Evolutionary conservation across 2,329 filamentous ascomycete species (phyloP).

Genomic region (Lecanicillium sp.): DNA sequence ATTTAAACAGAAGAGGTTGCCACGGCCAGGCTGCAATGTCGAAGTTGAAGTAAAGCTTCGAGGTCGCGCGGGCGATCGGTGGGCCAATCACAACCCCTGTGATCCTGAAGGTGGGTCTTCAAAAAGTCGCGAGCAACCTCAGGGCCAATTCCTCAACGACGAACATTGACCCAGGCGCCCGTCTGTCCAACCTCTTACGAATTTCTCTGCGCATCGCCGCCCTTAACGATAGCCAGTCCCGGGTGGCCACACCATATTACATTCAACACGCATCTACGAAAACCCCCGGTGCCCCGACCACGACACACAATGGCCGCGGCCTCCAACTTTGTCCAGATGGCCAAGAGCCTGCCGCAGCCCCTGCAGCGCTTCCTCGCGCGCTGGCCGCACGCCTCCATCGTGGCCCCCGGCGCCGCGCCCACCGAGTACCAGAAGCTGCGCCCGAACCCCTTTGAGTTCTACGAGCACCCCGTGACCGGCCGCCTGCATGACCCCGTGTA

Average conservation of each 20-base stretch:
- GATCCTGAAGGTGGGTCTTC: not conserved
- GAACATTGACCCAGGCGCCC: no score
- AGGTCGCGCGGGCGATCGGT: no score
- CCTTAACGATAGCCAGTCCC: no score
- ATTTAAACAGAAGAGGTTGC: no score
- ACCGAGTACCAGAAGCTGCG: constrained; percentile 50
- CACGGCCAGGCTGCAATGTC: not conserved
- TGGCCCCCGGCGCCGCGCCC: constrained; percentile 38
- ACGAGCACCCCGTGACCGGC: constrained; percentile 71
- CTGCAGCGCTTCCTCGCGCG: constrained; percentile 83
- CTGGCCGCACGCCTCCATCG: constrained; percentile 68
- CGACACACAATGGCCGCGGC: constrained; percentile 29
- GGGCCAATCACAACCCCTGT: constrained; percentile 1
- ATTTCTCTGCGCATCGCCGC: not conserved
- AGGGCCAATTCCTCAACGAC: not conserved
- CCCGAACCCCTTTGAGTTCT: constrained; percentile 75
- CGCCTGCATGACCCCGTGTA: constrained; percentile 79
- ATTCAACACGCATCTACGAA: not conserved
- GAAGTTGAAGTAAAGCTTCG: not conserved
- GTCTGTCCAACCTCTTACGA: no score
- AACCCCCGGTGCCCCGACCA: not conserved
- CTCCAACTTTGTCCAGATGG: constrained; percentile 48
- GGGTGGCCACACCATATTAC: no score
- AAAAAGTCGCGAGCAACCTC: constrained; percentile 1
- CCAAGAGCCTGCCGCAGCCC: constrained; percentile 67